Evolutionary conservation across 2,329 filamentous ascomycete genomes (phyloP), one percentile per base, ranked within the genome.

Genomic region (Paraconiothyrium sp.): DNA sequence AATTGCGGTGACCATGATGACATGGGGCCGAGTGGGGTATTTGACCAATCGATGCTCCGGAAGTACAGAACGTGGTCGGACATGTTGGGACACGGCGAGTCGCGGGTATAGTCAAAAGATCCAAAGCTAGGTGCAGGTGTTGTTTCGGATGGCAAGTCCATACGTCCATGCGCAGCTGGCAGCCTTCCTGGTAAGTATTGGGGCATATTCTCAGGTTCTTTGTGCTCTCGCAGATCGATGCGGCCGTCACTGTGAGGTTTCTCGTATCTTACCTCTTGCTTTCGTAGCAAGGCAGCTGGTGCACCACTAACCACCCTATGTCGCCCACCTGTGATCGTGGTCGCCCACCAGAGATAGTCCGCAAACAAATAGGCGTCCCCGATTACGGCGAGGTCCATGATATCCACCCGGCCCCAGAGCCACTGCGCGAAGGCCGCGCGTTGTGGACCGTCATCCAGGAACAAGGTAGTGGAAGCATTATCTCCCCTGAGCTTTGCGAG

Each of bases 1-100:
- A 94, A 79, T 67, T 92, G 90, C 30, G 85, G 76, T 2, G 85
- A 79, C 91, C 92, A 95, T 32, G 82, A 77, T 61, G 89, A 86
- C 47, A 94, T 92, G 0, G 91, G 89, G 0, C 92, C 92, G 1
- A 94, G 81, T 7, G 88, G 80, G 1, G 92, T 94, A 0, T 84
- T 80, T 2, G 84, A 84, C 92, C 92, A 95, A 72, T 93, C 88
- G 30, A 89, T 79, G 35, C 85, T 88, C 32, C 90, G 85, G 22
- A 89, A 88, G 67, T 93, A 90, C 51, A 83, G 85, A 54, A 93
- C 88, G 72, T 93, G 91, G 4, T 84, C 79, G 2, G 89, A 88
- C 51, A 92, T 82, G 35, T 57, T 59, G 14, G 44, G 41, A 11
- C 62, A 64, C 24, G 64, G 65, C 27, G 60, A 41, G 8, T 62